Base-by-base conservation (phyloP, 176 grass and related monocot genomes). In the Eremochloa ophiuroides region DNA sequence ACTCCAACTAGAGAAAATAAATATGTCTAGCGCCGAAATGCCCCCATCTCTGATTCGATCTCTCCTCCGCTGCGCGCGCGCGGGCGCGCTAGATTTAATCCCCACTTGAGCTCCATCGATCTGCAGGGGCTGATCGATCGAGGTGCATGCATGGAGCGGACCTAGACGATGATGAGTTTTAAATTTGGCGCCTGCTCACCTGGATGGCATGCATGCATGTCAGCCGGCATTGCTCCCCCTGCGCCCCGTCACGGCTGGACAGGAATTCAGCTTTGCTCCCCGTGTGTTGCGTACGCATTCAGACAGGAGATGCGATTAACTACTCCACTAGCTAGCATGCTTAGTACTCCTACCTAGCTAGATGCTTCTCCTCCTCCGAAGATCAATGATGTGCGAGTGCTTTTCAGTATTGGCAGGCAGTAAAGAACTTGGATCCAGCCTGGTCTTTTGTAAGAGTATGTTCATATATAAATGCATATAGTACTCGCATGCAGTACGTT, bases 81-180 rank as follows among this genome's bases (percentile, higher is more conserved):
- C n/a, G n/a, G 44, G 5, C 1, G 47, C 18, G n/a, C 69, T 83
- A 83, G 15, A 89, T 81, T 51, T 85, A 76, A 55, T 44, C 64
- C 77, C 82, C n/a, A 80, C 87, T 85, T 89, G 87, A 51, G 27
- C 78, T 48, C 2, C n/a, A n/a, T n/a, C n/a, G n/a, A n/a, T n/a
- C n/a, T 29, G 42, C 10, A 2, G 10, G 20, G 8, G 7, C 1
- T 11, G 9, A 11, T 8, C n/a, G n/a, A n/a, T n/a, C n/a, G 16
- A 79, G 81, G 77, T 89, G 71, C 87, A 85, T 89, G 87, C 73
- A 85, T 20, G 66, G 7, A 70, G 50, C 50, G 0, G 35, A 42
- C 33, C 82, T 40, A 69, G 69, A 22, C 28, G 58, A 77, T 22
- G 29, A 71, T 10, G 47, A 18, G 40, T 50, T 84, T 23, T 26